phyloP scores from a whole-genome alignment of 495 filamentous ascomycete species.

The Diplogelasinospora grovesii region DNA sequence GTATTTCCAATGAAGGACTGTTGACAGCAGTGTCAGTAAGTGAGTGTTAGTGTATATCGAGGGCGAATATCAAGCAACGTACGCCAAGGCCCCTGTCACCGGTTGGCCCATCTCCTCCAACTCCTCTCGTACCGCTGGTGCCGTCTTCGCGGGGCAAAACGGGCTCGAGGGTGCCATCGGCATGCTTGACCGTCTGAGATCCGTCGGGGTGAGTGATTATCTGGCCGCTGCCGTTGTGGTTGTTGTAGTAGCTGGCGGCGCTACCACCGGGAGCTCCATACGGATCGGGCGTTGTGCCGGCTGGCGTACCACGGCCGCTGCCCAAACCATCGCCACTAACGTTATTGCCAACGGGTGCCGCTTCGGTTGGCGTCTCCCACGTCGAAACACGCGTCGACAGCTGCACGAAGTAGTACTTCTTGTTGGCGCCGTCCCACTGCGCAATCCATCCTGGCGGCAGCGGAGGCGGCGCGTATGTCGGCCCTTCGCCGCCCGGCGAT shows the following conservation, averaged over 20 bases:
- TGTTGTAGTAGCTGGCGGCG: background rate
- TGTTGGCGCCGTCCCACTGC: conserved; percentile 69
- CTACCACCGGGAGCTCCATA: conserved; percentile 36
- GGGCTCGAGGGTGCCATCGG: conserved; percentile 47
- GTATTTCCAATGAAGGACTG: conserved; percentile 25
- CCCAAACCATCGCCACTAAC: no score
- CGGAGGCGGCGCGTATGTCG: conserved; percentile 60
- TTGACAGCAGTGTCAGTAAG: background rate
- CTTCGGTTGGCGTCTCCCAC: conserved; percentile 69
- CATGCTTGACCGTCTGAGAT: conserved; percentile 40
- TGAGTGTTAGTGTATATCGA: background rate
- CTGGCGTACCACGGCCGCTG: conserved; percentile 49
- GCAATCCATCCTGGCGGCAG: conserved; percentile 75
- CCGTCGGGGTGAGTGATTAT: conserved; percentile 50
- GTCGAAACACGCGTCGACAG: conserved; percentile 66
- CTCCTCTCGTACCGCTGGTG: conserved; percentile 30
- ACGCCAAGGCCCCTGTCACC: conserved; percentile 43
- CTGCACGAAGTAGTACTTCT: conserved; percentile 77
- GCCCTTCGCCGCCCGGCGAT: conserved; percentile 60
- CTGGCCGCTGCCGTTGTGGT: conserved; percentile 24
- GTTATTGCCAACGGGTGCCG: conserved; percentile 43
- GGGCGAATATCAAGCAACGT: conserved; percentile 20
- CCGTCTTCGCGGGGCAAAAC: conserved; percentile 28
- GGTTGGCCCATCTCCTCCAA: conserved; percentile 22
- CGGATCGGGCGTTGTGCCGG: conserved; percentile 39